phyloP scores from a whole-genome alignment of 345 rosid genomes.

The Melaleuca alternifolia region DNA sequence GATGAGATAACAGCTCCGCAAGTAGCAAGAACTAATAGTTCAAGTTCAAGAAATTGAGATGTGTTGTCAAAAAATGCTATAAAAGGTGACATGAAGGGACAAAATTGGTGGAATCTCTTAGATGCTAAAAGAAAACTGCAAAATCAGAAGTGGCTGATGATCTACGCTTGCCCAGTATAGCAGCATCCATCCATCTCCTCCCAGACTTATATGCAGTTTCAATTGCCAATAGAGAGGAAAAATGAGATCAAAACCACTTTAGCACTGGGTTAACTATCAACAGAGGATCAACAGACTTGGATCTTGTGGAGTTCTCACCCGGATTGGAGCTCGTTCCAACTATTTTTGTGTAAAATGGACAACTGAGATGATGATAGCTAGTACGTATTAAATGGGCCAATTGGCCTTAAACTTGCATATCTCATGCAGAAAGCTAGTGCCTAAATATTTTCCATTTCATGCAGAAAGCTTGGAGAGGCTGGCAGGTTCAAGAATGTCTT shows the following conservation, averaged over 20 bases:
- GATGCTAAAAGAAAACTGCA: not conserved
- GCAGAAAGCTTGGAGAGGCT: not conserved
- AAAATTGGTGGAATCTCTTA: not conserved
- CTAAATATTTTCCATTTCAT: not conserved
- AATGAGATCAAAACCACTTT: not conserved
- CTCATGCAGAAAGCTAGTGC: not conserved
- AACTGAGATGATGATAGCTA: not conserved
- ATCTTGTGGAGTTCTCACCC: not conserved
- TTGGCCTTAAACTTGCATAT: not conserved
- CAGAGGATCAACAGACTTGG: not conserved
- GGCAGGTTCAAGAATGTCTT: not conserved
- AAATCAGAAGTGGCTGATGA: not conserved
- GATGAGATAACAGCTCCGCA: not conserved
- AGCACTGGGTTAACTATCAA: not conserved
- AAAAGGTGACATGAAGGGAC: not conserved
- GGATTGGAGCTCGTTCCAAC: not conserved
- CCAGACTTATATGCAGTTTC: not conserved
- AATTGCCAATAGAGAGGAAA: not conserved
- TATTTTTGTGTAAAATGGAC: not conserved
- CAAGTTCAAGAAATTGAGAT: not conserved
- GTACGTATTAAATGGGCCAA: not conserved
- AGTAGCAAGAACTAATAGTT: not conserved
- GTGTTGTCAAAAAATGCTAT: not conserved
- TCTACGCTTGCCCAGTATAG: not conserved
- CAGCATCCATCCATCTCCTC: not conserved